Percentiles rank a stretch among this genome's conserved stretches.
phyloP scores from a whole-genome alignment of 805 yeast species.

The Wickerhamomyces ciferrii region DNA sequence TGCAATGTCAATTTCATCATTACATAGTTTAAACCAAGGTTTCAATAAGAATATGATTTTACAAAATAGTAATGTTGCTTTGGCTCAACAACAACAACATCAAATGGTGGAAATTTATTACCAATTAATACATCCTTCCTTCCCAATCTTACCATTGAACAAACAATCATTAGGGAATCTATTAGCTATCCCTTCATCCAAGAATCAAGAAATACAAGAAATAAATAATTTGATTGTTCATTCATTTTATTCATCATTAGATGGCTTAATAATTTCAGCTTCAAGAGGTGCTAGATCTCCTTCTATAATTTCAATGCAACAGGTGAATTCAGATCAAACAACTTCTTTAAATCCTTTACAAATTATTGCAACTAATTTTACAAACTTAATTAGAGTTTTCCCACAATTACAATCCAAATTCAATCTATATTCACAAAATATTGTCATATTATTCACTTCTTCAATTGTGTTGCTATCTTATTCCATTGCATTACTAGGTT shows the following conservation, averaged over 20 bases:
- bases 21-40: conserved; percentile 15
- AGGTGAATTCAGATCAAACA: not conserved
- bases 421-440: conserved; percentile 23
- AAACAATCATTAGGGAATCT: conserved; percentile 21
- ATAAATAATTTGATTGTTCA: conserved; percentile 24
- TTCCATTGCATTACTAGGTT: conserved; percentile 53
- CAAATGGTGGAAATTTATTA: conserved; percentile 41
- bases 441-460: conserved; percentile 28
- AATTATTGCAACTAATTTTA: conserved; percentile 12
- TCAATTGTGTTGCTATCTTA: conserved; percentile 46
- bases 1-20: conserved; percentile 15
- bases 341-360: not conserved
- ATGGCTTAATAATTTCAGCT: conserved; percentile 15
- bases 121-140: conserved; percentile 36
- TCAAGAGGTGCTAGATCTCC: not conserved
- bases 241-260: conserved; percentile 28
- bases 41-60: conserved; percentile 5
- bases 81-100: conserved; percentile 1
- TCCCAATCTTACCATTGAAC: conserved; percentile 33
- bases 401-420: conserved; percentile 24
- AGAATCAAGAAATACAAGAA: conserved; percentile 23
- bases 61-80: not conserved
- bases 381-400: conserved; percentile 24
- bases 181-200: conserved; percentile 10
- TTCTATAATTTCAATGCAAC: not conserved